phyloP scores from a whole-genome alignment of 2,329 filamentous ascomycete genomes.

The Bimuria novae-zelandiae region DNA sequence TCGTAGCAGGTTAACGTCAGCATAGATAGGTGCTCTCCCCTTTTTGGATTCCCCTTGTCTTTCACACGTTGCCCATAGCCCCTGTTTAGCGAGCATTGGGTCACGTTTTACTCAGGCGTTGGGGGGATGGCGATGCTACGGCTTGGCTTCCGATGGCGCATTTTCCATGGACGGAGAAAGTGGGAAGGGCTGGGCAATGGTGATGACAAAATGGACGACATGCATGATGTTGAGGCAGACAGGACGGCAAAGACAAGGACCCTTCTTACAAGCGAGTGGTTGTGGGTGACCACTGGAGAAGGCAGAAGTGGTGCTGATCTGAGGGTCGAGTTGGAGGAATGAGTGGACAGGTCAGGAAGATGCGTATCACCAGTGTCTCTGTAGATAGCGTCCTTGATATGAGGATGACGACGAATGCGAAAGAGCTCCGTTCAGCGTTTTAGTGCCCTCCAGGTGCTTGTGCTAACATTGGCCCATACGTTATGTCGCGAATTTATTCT shows the following conservation, averaged over 20 bases:
- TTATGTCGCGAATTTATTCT: no score
- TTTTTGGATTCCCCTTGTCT: slow-evolving; percentile 27
- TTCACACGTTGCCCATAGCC: slow-evolving; percentile 15
- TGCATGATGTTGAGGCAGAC: no score
- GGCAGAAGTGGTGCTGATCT: not conserved
- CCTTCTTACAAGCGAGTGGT: no score
- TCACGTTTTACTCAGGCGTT: slow-evolving; percentile 15
- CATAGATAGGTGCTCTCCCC: slow-evolving; percentile 26
- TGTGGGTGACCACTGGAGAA: slow-evolving; percentile 3
- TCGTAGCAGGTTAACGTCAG: slow-evolving; percentile 4
- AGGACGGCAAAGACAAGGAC: not conserved
- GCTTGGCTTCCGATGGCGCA: slow-evolving; percentile 11
- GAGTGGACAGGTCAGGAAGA: no score
- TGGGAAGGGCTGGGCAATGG: not conserved
- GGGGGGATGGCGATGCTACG: slow-evolving; percentile 25
- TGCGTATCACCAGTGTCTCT: not conserved
- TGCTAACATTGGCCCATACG: no score
- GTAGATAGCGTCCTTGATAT: slow-evolving; percentile 28
- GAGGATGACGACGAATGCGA: slow-evolving; percentile 8
- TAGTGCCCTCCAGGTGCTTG: no score
- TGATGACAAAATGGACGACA: not conserved
- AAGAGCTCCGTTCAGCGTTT: not conserved
- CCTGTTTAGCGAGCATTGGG: slow-evolving; percentile 40
- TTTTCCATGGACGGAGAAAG: not conserved
- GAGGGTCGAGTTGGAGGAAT: no score